A percentile compares a stretch with the other conserved stretches of the same genome.
Evolutionary conservation across 225 moss, liverwort and hornwort genomes (phyloP).

Genomic region (Pleurozium schreberi): DNA sequence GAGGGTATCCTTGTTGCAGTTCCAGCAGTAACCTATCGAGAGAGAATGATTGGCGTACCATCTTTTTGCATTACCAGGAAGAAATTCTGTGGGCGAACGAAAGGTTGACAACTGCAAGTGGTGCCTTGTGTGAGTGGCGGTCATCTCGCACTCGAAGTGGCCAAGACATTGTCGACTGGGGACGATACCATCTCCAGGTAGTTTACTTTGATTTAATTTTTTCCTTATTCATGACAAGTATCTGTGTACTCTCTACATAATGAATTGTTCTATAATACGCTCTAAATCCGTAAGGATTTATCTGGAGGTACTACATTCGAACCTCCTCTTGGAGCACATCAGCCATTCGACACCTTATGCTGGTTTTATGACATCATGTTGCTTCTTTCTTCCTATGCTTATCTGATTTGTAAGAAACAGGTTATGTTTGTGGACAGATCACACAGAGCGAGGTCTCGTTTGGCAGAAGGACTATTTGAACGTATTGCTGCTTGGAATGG

Average conservation of each 20-base stretch:
- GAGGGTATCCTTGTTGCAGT: background rate
- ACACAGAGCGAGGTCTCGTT: slow-evolving; percentile 30
- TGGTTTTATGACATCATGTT: background rate
- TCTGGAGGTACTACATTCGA: background rate
- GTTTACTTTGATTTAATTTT: background rate
- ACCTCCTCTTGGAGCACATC: background rate
- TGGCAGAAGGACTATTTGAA: slow-evolving; percentile 51
- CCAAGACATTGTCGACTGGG: slow-evolving; percentile 49
- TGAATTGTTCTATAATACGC: background rate
- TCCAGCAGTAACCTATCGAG: background rate
- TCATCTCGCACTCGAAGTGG: slow-evolving; percentile 42
- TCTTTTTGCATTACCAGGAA: slow-evolving; percentile 15
- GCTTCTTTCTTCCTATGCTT: background rate
- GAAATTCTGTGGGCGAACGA: slow-evolving; percentile 19
- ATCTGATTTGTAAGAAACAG: slow-evolving; percentile 16
- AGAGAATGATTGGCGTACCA: background rate
- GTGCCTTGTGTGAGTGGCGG: slow-evolving; percentile 44
- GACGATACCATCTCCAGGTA: slow-evolving; percentile 54
- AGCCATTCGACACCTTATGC: background rate
- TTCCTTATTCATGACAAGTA: background rate
- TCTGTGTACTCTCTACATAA: background rate
- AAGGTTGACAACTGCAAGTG: slow-evolving; percentile 24
- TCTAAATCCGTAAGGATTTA: background rate
- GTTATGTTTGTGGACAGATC: slow-evolving; percentile 58
- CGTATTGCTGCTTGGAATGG: slow-evolving; percentile 56